Evolutionary conservation across 306 rosid species (phyloP), one percentile per base, ranked within the genome.

Genomic region (Pyrus communis): DNA sequence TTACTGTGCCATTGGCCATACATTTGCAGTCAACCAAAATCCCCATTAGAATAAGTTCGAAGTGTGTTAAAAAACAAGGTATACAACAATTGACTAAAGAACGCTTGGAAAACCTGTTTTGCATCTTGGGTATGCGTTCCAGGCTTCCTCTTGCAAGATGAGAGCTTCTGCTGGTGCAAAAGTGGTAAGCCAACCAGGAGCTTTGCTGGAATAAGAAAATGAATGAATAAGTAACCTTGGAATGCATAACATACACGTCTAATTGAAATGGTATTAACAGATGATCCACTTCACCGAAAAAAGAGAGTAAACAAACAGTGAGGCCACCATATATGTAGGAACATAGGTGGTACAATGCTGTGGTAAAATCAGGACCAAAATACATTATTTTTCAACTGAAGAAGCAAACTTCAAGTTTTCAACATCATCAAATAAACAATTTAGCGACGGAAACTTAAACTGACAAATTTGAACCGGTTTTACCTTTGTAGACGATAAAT

Each of bases 41-140:
- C 43, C 54, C 51, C 27, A 74, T 85, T 65, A 82, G 60, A 35
- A 52, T 11, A 55, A 31, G 25, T 63, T 57, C 30, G 5, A 19
- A 61, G 30, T 21, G 17, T 23, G 54, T 42, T 11, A 6, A 70
- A 69, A 13, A 71, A 31, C 10, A 71, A 73, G 58, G 35, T n/a
- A 45, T 18, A 64, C 21, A 72, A 68, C 28, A 62, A 63, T 18
- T 25, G 55, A 49, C 63, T 33, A 2, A 61, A 30, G n/a, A 71
- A 23, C 12, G 59, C 10, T 51, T 76, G 72, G 27, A 80, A 57
- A 70, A 85, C 88, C 86, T 85, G 88, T 82, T 74, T 85, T 85
- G 77, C 88, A 85, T 82, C 59, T 85, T 43, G 88, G 88, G 76
- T 75, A 82, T 71, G 88, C 88, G 19, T 85, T 85, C 88, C 86